phyloP scores from a whole-genome alignment of 441 rosid genomes.

The Daphne laureola region DNA sequence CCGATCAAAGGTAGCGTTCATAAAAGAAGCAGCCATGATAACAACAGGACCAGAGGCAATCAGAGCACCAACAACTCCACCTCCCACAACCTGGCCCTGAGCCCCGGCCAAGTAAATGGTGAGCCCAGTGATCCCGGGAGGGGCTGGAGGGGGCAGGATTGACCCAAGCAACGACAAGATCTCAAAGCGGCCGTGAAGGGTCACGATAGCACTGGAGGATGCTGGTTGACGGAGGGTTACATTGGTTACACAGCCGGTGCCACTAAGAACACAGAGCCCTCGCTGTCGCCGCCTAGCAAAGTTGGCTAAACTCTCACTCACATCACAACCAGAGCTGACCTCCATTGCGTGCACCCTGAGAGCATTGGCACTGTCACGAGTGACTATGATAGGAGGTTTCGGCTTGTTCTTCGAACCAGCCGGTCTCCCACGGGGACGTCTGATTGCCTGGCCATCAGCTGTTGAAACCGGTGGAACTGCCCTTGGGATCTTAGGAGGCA shows the following conservation, averaged over 20 bases:
- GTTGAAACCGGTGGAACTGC: slow-evolving; percentile 48
- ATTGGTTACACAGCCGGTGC: slow-evolving; percentile 62
- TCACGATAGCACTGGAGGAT: slow-evolving; percentile 51
- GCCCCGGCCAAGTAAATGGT: slow-evolving; percentile 64
- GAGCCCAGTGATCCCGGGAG: slow-evolving; percentile 57
- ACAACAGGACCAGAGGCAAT: slow-evolving; percentile 72
- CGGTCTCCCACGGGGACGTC: slow-evolving; percentile 68
- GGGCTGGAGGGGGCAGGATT: slow-evolving; percentile 68
- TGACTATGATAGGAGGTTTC: slow-evolving; percentile 59
- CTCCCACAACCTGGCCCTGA: slow-evolving; percentile 76
- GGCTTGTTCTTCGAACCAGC: slow-evolving; percentile 79
- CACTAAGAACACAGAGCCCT: slow-evolving; percentile 52
- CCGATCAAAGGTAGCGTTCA: slow-evolving; percentile 65
- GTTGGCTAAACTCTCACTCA: slow-evolving; percentile 40
- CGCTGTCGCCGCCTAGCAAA: slow-evolving; percentile 54
- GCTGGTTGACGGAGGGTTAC: slow-evolving; percentile 62
- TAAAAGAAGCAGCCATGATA: slow-evolving; percentile 65
- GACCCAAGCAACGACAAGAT: slow-evolving; percentile 66
- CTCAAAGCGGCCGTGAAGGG: slow-evolving; percentile 70
- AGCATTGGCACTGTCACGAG: slow-evolving; percentile 62
- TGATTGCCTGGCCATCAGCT: slow-evolving; percentile 39
- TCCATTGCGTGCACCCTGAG: slow-evolving; percentile 64
- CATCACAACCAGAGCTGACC: slow-evolving; percentile 58
- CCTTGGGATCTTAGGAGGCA: slow-evolving; percentile 42
- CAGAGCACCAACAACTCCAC: slow-evolving; percentile 57